Conservation (phyloP, 805 yeast genomes). For the Suhomyces sp. region DNA sequence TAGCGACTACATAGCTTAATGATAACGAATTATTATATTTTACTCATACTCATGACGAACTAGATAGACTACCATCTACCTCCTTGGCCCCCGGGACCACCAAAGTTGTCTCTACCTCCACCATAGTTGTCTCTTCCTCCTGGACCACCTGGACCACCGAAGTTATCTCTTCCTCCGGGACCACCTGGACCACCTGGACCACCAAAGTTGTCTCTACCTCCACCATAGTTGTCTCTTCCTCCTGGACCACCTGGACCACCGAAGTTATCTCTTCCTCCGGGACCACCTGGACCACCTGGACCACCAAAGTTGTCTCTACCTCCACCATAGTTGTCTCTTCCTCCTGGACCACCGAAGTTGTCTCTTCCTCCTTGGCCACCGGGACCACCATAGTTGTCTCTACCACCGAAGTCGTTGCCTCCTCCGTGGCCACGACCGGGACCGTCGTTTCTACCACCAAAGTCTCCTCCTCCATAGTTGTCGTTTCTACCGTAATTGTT, state of each 20-base stretch:
- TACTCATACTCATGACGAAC: not conserved
- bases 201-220: too few relatives aligned
- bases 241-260: too few relatives aligned
- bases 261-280: too few relatives aligned
- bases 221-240: too few relatives aligned
- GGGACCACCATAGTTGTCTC: not conserved
- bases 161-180: too few relatives aligned
- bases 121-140: constrained; percentile 3
- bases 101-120: constrained; percentile 3
- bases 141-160: too few relatives aligned
- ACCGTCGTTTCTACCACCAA: constrained; percentile 5
- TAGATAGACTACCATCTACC: constrained; percentile 10
- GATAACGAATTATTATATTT: not conserved
- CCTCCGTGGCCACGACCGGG: too few relatives aligned
- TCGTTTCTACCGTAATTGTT: constrained; percentile 2
- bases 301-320: not conserved
- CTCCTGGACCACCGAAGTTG: not conserved
- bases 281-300: too few relatives aligned
- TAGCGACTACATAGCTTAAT: constrained; percentile 4
- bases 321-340: too few relatives aligned
- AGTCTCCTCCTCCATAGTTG: not conserved
- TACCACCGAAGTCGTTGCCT: not conserved
- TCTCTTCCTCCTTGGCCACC: not conserved
- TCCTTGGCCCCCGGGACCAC: constrained; percentile 5
- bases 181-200: too few relatives aligned